Base-by-base conservation (phyloP, 2,329 filamentous ascomycete species). In the Dactylellina parvicollis region DNA sequence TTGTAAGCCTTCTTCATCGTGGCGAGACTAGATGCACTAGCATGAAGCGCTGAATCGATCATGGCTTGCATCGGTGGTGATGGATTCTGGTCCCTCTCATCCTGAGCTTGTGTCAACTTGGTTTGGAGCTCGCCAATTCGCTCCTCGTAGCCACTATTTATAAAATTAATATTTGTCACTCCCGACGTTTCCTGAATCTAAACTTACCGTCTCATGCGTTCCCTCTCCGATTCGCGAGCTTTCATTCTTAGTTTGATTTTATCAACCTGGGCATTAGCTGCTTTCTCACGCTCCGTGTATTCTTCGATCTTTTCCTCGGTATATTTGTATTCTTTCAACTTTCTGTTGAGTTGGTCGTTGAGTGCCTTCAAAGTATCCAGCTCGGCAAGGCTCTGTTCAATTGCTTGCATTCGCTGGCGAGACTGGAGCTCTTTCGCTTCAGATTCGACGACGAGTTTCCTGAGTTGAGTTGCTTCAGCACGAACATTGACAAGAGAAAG, bases 401-500 rank as follows among this genome's bases (percentile, higher is more conserved):
- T 84, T 9, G 87, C 85, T 76, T 88, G 85, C 76, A 89, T 82
- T 62, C 87, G 86, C 77, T 92, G 89, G 71, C 87, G 84, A 65
- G 86, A 84, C 60, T 84, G 84, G 30, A 90, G 80, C 77, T 91
- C 89, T 70, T 87, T 86, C 4, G 88, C 86, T 80, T 95, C 91
- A 0, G 86, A 87, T 30, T 87, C 86, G 36, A 89, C 87, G 0
- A 94, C 84, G 3, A 92, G 82, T 75, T 85, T 84, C 50, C 86
- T 86, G 16, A 95, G 82, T 66, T 88, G 87, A 16, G 88, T 86
- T 42, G 85, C 85, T 76, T 93, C 89, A 3, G 83, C 82, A 75
- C 83, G 85, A 0, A 85, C 84, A 36, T 82, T 83, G 28, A 85
- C 83, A 1, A 92, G 80, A 66, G 90, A 87, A 14, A 83, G 83